Base-by-base conservation (phyloP, 768 basidiomycete genomes). In the Suillus tomentosus region DNA sequence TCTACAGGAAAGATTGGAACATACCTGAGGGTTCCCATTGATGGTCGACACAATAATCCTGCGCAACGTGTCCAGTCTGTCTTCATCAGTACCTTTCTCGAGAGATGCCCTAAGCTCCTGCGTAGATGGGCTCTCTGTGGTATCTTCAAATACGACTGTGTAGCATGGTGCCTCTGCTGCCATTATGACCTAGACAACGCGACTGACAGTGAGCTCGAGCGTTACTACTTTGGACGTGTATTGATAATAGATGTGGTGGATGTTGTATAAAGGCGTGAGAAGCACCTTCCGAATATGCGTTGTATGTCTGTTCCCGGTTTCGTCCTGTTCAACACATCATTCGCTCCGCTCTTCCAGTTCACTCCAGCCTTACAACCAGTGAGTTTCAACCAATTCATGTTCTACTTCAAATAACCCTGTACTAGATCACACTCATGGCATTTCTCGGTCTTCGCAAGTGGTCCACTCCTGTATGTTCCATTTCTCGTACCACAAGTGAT, bases 11-110 rank as follows among this genome's bases (percentile, higher is more conserved):
- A 14, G 13, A 22, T 31, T 9, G 73, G 13, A 48, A 2, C 87
- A 73, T 71, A 92, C 96, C 82, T 24, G 48, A 48, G 48, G 48
- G 48, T 48, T 24, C 13, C 48, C 48, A 48, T 48, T 48, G 14
- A 48, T 48, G 22, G 47, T 48, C 13, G 47, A 48, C 22, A 22
- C 22, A 24, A 48, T 48, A 3, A 48, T 48, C 48, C 48, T 48
- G n/a, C 48, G 48, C 22, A 24, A 48, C 48, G 48, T 24, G n/a
- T 48, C 48, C 22, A 48, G 13, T 48, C 48, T 48, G 22, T 48
- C 48, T 48, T 48, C 48, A 24, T 48, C 48, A 14, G 22, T 48
- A 3, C 48, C 48, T 48, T 48, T 48, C 48, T 48, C 13, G 14
- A 48, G 48, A 14, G 48, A 48, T 14, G 48, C 22, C 22, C 22